phyloP scores from a whole-genome alignment of 495 filamentous ascomycete genomes.

The Talaromyces ruber region DNA sequence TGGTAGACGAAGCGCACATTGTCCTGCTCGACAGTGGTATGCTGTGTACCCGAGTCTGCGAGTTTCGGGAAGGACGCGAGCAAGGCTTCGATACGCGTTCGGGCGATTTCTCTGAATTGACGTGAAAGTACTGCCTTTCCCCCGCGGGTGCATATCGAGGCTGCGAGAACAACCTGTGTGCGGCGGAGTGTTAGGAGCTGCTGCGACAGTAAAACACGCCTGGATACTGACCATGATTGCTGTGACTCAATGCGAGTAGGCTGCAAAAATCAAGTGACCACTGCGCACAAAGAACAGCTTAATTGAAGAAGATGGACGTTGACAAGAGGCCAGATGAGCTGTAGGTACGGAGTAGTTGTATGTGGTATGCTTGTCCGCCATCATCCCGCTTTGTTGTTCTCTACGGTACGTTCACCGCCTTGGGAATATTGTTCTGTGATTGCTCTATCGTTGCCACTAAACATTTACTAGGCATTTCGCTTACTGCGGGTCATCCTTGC shows the following conservation, averaged over 20 bases:
- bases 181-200: slow-evolving; percentile 14
- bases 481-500: slow-evolving; percentile 3
- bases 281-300: background rate
- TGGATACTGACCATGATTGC: slow-evolving; percentile 13
- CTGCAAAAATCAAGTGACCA: background rate
- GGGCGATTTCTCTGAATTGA: slow-evolving; percentile 92
- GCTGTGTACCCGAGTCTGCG: slow-evolving; percentile 86
- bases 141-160: slow-evolving; percentile 96
- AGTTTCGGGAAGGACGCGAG: slow-evolving; percentile 96
- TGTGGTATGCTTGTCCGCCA: slow-evolving; percentile 11
- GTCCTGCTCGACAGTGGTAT: slow-evolving; percentile 97
- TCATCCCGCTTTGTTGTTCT: slow-evolving; percentile 32
- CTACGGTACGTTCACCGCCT: slow-evolving; percentile 10
- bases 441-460: background rate
- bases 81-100: slow-evolving; percentile 91
- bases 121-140: slow-evolving; percentile 95
- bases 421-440: background rate
- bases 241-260: slow-evolving; percentile 3
- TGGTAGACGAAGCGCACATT: slow-evolving; percentile 99
- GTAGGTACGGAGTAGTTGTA: slow-evolving; percentile 10
- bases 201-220: slow-evolving; percentile 10
- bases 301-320: background rate
- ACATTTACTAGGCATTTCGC: slow-evolving; percentile 1
- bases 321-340: slow-evolving; percentile 1
- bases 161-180: slow-evolving; percentile 87